phyloP scores from a whole-genome alignment of 2,329 filamentous ascomycete species.

The Sclerotinia trifoliorum region DNA sequence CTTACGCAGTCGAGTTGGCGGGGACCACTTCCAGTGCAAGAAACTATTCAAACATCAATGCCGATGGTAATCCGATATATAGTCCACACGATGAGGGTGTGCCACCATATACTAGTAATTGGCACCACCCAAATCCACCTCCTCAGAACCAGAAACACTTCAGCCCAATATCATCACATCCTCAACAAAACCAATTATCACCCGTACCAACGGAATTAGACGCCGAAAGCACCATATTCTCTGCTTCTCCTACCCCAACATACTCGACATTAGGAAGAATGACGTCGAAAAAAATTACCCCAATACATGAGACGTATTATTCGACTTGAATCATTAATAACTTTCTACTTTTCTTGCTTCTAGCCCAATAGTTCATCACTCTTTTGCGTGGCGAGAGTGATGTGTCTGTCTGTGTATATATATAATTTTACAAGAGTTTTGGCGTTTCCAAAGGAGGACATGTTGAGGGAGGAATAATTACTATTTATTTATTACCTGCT shows the following conservation, averaged over 20 bases:
- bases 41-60: background rate
- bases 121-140: conserved; percentile 16
- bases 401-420: background rate
- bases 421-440: background rate
- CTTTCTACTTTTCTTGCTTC: background rate
- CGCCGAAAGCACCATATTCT: conserved; percentile 1
- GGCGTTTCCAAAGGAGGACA: conserved; percentile 10
- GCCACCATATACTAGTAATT: background rate
- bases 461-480: conserved; percentile 6
- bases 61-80: background rate
- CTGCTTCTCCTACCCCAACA: conserved; percentile 26
- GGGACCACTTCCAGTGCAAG: conserved; percentile 1
- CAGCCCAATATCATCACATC: conserved; percentile 22
- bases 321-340: conserved; percentile 23
- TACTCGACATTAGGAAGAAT: conserved; percentile 27
- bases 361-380: background rate
- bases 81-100: background rate
- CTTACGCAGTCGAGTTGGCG: conserved; percentile 10
- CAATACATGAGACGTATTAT: conserved; percentile 30
- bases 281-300: conserved; percentile 25
- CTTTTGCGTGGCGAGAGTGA: background rate
- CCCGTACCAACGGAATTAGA: conserved; percentile 14
- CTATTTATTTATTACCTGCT: conserved; percentile 8
- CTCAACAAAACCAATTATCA: conserved; percentile 22
- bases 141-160: background rate